These are phyloP conservation scores for Starmerella geochares DNA, from an alignment of 805 yeast species.

Conservation along the genomic window DNA sequence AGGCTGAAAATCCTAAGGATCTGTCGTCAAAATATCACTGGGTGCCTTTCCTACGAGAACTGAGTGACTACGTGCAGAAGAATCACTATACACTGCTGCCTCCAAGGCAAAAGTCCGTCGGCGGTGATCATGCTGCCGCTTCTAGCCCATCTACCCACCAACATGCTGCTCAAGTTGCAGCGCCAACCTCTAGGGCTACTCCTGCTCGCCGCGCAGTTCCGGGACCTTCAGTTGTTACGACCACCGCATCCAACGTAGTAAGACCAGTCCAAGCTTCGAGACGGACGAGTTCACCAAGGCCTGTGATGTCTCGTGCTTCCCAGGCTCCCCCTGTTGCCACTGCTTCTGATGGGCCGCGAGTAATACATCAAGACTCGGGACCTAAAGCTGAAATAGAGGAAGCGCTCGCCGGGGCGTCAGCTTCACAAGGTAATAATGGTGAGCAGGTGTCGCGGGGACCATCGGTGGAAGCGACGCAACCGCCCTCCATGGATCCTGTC, in stretches of 20 bases:
- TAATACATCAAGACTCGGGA: background rate
- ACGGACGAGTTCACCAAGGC: background rate
- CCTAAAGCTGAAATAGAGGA: background rate
- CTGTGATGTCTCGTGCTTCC: background rate
- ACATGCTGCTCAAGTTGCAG: background rate
- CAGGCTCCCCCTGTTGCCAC: background rate
- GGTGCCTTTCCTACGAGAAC: slow-evolving; percentile 68
- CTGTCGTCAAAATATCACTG: slow-evolving; percentile 72
- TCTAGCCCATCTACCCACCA: background rate
- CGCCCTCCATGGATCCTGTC: too few relatives aligned
- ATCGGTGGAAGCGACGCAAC: background rate
- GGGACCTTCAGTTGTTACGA: background rate
- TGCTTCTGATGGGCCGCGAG: background rate
- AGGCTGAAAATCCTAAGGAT: slow-evolving; percentile 37
- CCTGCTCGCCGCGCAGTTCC: background rate
- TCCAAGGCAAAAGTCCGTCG: slow-evolving; percentile 4
- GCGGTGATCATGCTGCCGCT: background rate
- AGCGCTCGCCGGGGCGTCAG: background rate
- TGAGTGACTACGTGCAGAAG: slow-evolving; percentile 66
- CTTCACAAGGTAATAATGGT: background rate
- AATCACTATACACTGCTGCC: slow-evolving; percentile 30
- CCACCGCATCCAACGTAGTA: background rate
- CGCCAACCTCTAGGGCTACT: background rate
- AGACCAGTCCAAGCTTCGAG: background rate
- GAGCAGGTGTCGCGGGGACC: background rate